Evolutionary conservation across 202 grass and related monocot species (phyloP), one percentile per base, ranked within the genome.

Genomic region (Cymbopogon flexuosus): DNA sequence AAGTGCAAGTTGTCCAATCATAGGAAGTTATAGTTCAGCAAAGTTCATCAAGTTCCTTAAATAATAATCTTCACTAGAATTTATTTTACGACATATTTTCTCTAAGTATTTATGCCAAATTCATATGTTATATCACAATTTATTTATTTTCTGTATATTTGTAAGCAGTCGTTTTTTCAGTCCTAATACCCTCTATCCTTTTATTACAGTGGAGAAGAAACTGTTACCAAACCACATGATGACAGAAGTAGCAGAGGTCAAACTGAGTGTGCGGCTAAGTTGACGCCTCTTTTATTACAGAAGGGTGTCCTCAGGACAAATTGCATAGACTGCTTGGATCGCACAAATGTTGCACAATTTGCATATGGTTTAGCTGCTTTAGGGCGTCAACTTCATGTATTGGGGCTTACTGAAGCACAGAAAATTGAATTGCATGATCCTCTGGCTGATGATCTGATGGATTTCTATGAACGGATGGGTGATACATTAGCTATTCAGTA

Each of bases 271-370:
- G 4, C 49, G 37, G 65, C 79, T 54, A 83, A 61, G 14, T 60
- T 83, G 64, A 83, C 83, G 54, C 88, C 90, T 77, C 84, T 89
- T 83, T 79, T 70, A 59, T 79, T 83, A 62, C 96, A 99, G 72
- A 95, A 91, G 84, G 96, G 96, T 66, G 90, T 99, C 43, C 88
- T 99, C 34, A 92, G 96, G 85, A 99, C 96, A 73, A 99, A 99
- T 75, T 99, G 96, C 78, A 96, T 99, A 73, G 96, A 99, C 74
- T 99, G 96, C 82, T 88, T 99, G 60, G 96, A 99, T 75, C 92
- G 96, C 56, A 99, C 96, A 80, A 99, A 99, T 87, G 93, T 99
- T 23, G 96, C 96, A 64, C 96, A 99, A 59, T 99, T 90, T 86
- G 82, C 93, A 14, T 99, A 92, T 63, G 96, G 96, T 35, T 89